A percentile compares a stretch with the other conserved stretches of the same genome.
Conservation (phyloP, 2,329 filamentous ascomycete species). For the Cladorrhinum sp. region DNA sequence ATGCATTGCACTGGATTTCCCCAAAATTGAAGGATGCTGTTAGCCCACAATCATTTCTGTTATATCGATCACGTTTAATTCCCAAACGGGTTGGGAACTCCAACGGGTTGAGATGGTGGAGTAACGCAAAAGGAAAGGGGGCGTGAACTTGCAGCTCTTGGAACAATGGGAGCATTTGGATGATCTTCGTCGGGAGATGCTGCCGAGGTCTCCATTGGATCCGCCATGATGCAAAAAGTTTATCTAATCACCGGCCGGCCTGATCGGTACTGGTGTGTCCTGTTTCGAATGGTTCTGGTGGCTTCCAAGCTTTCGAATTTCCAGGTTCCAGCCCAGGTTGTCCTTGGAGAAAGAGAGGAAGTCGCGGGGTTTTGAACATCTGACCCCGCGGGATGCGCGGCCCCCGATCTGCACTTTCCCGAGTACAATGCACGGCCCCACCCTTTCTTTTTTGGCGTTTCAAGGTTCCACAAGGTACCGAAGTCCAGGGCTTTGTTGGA, state of each 20-base stretch:
- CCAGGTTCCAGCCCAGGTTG: too few species aligned
- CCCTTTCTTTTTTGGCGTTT: not conserved
- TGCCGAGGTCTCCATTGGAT: not conserved
- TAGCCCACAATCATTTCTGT: not conserved
- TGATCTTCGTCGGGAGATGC: not conserved
- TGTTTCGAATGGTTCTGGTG: too few species aligned
- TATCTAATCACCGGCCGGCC: not conserved
- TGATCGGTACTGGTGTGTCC: not conserved
- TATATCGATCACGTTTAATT: too few species aligned
- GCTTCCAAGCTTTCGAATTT: too few species aligned
- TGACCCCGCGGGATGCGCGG: conserved; percentile 16
- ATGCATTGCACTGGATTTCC: conserved; percentile 21
- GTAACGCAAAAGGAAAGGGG: not conserved
- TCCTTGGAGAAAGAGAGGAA: not conserved
- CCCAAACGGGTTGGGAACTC: too few species aligned
- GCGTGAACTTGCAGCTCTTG: conserved; percentile 18
- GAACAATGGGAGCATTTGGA: conserved; percentile 6
- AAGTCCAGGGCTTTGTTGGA: too few species aligned
- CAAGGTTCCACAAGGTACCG: not conserved
- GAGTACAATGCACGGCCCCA: too few species aligned
- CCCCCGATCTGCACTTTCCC: not conserved
- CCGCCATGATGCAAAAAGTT: not conserved
- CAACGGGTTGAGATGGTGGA: not conserved
- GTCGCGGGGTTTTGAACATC: not conserved
- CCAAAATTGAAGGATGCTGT: not conserved